Conservation (phyloP, 352 stramenopile species). For the Globisporangium nunn region DNA sequence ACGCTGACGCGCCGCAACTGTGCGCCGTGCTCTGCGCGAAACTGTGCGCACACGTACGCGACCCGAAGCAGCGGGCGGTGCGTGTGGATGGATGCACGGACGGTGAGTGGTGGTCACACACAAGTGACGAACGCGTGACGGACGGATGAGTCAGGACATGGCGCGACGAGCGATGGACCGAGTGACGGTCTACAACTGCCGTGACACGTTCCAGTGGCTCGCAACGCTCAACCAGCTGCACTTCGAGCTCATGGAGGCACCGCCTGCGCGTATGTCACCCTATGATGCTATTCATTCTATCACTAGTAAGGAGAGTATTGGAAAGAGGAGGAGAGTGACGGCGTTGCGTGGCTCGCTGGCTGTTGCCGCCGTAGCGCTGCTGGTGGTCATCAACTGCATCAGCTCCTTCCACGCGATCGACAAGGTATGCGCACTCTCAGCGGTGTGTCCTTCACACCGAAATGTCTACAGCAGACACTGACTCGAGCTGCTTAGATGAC, state of each 20-base stretch:
- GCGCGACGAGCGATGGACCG: conserved; percentile 17
- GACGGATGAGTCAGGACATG: conserved; percentile 2
- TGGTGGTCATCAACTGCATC: conserved; percentile 57
- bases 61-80: conserved; percentile 10
- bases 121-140: neutral
- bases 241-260: conserved; percentile 44
- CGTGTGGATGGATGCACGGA: neutral
- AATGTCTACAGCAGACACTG: neutral
- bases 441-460: neutral
- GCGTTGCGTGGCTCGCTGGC: neutral
- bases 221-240: conserved; percentile 69
- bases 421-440: conserved; percentile 24
- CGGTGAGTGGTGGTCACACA: too few relatives aligned
- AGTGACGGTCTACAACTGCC: conserved; percentile 40
- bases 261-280: conserved; percentile 31
- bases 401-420: conserved; percentile 63
- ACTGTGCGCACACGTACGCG: conserved; percentile 2
- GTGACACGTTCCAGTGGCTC: conserved; percentile 69
- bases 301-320: neutral
- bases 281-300: neutral
- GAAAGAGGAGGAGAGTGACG: neutral
- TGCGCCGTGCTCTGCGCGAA: conserved; percentile 17
- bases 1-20: conserved; percentile 25
- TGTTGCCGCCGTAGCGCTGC: conserved; percentile 21
- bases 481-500: conserved; percentile 29